Conservation (phyloP, 2,329 filamentous ascomycete genomes). For the Epichloe glyceriae region DNA sequence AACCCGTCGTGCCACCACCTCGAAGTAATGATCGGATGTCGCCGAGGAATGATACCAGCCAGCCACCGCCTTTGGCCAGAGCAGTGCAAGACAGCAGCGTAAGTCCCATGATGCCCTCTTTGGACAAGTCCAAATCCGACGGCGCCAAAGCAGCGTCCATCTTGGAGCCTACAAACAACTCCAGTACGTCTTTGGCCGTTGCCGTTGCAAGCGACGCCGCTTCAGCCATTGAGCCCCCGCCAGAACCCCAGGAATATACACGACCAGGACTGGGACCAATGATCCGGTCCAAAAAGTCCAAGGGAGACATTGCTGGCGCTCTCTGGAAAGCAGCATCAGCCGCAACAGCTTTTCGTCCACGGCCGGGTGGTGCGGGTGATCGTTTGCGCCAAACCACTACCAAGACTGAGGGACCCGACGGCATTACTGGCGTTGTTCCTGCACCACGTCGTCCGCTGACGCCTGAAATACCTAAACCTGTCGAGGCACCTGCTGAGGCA, state of each 20-base stretch:
- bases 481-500: conserved; percentile 2
- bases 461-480: conserved; percentile 17
- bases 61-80: not conserved
- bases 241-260: conserved; percentile 21
- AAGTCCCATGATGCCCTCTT: conserved; percentile 12
- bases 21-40: conserved; percentile 37
- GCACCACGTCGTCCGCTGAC: conserved; percentile 46
- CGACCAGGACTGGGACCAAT: conserved; percentile 80
- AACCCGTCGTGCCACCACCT: conserved; percentile 34
- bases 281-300: conserved; percentile 69
- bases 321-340: conserved; percentile 61
- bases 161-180: conserved; percentile 7
- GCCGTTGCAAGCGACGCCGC: conserved; percentile 17
- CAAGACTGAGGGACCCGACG: conserved; percentile 61
- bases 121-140: conserved; percentile 6
- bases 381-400: conserved; percentile 52
- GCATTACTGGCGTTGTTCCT: conserved; percentile 78
- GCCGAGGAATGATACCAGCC: conserved; percentile 29
- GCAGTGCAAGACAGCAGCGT: conserved; percentile 14
- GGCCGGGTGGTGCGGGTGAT: conserved; percentile 75
- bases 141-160: conserved; percentile 4
- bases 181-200: conserved; percentile 13
- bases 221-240: conserved; percentile 11
- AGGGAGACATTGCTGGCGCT: conserved; percentile 58
- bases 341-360: conserved; percentile 61